phyloP scores from a whole-genome alignment of 2,329 filamentous ascomycete species.

The Calcarisporium arbuscula region DNA sequence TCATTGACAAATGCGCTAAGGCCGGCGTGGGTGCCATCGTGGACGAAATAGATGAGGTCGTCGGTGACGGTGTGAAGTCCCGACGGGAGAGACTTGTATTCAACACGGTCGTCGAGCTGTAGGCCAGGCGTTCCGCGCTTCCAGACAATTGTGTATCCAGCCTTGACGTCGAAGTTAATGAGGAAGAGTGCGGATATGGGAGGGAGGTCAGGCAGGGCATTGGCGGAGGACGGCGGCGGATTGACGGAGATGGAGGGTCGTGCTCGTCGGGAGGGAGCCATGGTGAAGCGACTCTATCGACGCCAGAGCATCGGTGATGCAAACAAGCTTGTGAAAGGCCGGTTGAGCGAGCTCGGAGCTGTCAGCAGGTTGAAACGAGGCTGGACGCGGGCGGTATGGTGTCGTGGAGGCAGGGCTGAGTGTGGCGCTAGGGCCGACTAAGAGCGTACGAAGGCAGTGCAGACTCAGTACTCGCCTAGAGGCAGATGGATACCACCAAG shows the following conservation, averaged over 20 bases:
- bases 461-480: too few relatives aligned
- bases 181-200: slow-evolving; percentile 72
- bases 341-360: too few relatives aligned
- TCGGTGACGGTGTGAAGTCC: slow-evolving; percentile 82
- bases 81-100: slow-evolving; percentile 94
- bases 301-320: slow-evolving; percentile 26
- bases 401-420: too few relatives aligned
- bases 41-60: slow-evolving; percentile 91
- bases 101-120: slow-evolving; percentile 77
- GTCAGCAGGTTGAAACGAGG: too few relatives aligned
- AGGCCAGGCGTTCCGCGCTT: slow-evolving; percentile 65
- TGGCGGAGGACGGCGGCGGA: slow-evolving; percentile 20
- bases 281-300: slow-evolving; percentile 15
- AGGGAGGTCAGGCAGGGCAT: slow-evolving; percentile 24
- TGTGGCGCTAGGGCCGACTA: too few relatives aligned
- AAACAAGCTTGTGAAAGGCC: too few relatives aligned
- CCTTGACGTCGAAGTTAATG: slow-evolving; percentile 87
- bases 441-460: too few relatives aligned
- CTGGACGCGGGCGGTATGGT: too few relatives aligned
- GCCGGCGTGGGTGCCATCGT: slow-evolving; percentile 71
- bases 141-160: slow-evolving; percentile 88
- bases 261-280: slow-evolving; percentile 34
- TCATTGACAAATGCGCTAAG: slow-evolving; percentile 87
- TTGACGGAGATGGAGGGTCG: slow-evolving; percentile 32
- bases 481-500: too few relatives aligned